phyloP scores from a whole-genome alignment of 306 rosid genomes.

The Delonix regia region DNA sequence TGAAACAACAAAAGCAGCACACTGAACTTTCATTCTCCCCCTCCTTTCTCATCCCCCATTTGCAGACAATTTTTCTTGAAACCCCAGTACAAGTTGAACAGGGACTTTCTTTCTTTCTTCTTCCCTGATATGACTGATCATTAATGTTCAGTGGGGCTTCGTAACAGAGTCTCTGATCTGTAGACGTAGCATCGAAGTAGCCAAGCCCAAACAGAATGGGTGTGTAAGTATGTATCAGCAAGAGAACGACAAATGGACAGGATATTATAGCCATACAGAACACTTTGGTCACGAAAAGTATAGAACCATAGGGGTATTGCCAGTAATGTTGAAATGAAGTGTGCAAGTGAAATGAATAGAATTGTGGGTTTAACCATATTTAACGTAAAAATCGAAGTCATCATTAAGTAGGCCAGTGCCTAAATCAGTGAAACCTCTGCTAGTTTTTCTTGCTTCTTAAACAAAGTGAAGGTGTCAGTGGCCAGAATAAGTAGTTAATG shows the following conservation, averaged over 20 bases:
- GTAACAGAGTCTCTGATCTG: neutral
- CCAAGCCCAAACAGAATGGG: neutral
- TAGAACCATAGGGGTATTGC: too few species aligned
- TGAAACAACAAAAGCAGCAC: neutral
- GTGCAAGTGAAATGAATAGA: neutral
- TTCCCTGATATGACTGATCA: neutral
- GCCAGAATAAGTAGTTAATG: neutral
- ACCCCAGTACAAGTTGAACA: conserved; percentile 17
- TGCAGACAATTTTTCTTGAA: neutral
- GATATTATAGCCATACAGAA: neutral
- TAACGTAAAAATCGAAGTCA: neutral
- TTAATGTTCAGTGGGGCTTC: conserved; percentile 4
- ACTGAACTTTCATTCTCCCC: neutral
- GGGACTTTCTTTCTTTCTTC: neutral
- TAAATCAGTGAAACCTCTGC: conserved; percentile 9
- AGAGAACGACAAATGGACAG: neutral
- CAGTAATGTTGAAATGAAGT: neutral
- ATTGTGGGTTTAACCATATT: neutral
- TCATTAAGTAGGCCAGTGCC: neutral
- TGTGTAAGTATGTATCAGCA: neutral
- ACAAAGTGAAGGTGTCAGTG: conserved; percentile 1
- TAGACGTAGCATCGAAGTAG: neutral
- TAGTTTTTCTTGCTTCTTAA: conserved; percentile 1
- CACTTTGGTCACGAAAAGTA: too few species aligned
- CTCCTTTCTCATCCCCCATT: neutral